A percentile compares a stretch with the other conserved stretches of the same genome.
phyloP scores from a whole-genome alignment of 139 green algal genomes.

The Klebsormidium nitens region DNA sequence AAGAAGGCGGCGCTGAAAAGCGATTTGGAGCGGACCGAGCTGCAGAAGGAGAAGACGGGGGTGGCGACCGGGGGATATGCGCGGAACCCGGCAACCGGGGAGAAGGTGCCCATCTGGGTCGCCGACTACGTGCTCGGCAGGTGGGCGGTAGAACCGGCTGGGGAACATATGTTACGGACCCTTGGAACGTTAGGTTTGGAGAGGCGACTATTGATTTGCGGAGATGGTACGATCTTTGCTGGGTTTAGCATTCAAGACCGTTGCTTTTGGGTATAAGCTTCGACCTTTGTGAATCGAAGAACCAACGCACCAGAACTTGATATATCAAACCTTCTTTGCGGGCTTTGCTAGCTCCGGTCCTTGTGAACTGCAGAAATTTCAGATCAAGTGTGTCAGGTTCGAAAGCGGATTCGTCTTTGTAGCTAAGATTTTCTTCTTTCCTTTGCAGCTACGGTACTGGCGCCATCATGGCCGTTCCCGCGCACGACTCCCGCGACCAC shows the following conservation, averaged over 20 bases:
- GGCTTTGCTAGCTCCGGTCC: not conserved
- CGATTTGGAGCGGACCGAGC: constrained; percentile 89
- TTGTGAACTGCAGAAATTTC: too few relatives aligned
- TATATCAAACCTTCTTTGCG: too few relatives aligned
- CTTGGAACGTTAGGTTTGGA: too few relatives aligned
- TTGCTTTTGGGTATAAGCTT: not conserved
- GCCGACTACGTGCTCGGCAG: constrained; percentile 94
- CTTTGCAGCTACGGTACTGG: constrained; percentile 77
- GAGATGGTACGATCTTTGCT: too few relatives aligned
- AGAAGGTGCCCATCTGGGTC: constrained; percentile 84
- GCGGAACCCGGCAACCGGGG: constrained; percentile 75
- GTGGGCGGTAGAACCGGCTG: too few relatives aligned
- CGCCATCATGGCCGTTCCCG: constrained; percentile 96
- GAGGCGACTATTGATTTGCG: too few relatives aligned
- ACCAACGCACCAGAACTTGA: too few relatives aligned
- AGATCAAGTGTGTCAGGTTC: too few relatives aligned
- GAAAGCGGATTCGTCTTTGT: too few relatives aligned
- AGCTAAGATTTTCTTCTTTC: not conserved
- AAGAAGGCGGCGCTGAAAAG: constrained; percentile 70
- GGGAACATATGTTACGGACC: too few relatives aligned
- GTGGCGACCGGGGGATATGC: constrained; percentile 83
- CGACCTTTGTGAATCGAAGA: not conserved
- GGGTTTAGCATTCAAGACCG: not conserved
- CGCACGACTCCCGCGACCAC: constrained; percentile 84
- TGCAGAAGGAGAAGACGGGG: constrained; percentile 87